Percentiles rank a stretch among this genome's conserved stretches.
These are phyloP conservation scores for Pelargonium fulgidum DNA, from an alignment of 441 rosid species.

Conservation along the genomic window DNA sequence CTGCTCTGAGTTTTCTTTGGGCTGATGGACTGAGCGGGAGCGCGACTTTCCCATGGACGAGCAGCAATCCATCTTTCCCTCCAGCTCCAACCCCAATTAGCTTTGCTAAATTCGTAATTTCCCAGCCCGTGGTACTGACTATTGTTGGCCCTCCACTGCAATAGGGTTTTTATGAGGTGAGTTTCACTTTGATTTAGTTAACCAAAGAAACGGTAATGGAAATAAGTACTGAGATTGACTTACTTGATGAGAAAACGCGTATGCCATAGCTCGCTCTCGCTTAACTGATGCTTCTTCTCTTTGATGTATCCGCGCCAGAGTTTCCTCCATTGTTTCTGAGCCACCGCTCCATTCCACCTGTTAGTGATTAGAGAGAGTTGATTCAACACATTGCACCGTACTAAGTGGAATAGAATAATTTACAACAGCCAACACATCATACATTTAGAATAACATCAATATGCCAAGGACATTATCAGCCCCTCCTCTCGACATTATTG, in stretches of 20 bases:
- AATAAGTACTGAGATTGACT: not conserved
- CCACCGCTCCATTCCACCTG: constrained; percentile 94
- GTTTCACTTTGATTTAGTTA: constrained; percentile 5
- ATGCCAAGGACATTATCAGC: not conserved
- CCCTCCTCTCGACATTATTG: too few relatives aligned
- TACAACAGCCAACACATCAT: too few relatives aligned
- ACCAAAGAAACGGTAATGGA: not conserved
- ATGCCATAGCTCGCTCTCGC: constrained; percentile 86
- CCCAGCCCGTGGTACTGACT: constrained; percentile 40
- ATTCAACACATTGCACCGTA: not conserved
- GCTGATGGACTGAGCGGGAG: constrained; percentile 34
- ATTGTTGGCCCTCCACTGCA: constrained; percentile 79
- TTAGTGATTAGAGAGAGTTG: constrained; percentile 10
- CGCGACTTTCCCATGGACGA: constrained; percentile 85
- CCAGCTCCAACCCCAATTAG: constrained; percentile 97
- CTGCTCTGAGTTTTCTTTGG: constrained; percentile 49
- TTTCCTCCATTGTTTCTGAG: constrained; percentile 63
- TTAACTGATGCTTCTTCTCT: constrained; percentile 87
- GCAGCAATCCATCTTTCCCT: constrained; percentile 85
- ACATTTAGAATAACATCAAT: not conserved
- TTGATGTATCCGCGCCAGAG: constrained; percentile 59
- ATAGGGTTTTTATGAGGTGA: constrained; percentile 15
- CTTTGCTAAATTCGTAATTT: constrained; percentile 53
- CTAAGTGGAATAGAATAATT: too few relatives aligned
- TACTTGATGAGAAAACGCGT: constrained; percentile 96